Evolutionary conservation across 306 rosid species (phyloP).

Genomic region (Castanea mollissima): DNA sequence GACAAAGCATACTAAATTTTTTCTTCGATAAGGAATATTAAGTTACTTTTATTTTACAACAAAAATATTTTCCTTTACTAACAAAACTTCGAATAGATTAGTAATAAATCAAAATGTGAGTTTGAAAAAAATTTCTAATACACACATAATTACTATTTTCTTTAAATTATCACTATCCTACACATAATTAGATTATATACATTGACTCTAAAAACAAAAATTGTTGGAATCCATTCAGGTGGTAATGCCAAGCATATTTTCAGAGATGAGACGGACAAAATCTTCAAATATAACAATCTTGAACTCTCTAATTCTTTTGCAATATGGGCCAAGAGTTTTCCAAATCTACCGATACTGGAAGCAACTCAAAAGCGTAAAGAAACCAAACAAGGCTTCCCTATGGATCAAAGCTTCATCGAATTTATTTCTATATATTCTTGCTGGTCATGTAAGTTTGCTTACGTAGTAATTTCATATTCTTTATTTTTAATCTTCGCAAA

Average conservation of each 20-base stretch:
- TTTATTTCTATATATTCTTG: conserved; percentile 90
- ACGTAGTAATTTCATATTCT: not conserved
- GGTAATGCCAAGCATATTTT: conserved; percentile 60
- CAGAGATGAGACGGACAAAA: conserved; percentile 57
- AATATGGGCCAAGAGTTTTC: conserved; percentile 66
- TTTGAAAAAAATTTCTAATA: too few species aligned
- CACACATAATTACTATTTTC: too few species aligned
- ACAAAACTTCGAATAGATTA: too few species aligned
- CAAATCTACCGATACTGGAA: conserved; percentile 67
- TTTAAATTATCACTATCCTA: not conserved
- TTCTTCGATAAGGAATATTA: too few species aligned
- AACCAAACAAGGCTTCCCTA: conserved; percentile 46
- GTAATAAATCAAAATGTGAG: too few species aligned
- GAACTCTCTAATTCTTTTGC: conserved; percentile 70
- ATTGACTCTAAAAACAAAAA: conserved; percentile 4
- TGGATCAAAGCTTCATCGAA: conserved; percentile 86
- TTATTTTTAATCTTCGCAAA: not conserved
- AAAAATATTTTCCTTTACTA: too few species aligned
- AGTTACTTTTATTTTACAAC: too few species aligned
- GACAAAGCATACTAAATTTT: too few species aligned
- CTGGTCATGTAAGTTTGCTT: conserved; percentile 77
- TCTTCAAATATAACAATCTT: conserved; percentile 24
- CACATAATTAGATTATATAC: not conserved
- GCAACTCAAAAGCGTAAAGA: conserved; percentile 37
- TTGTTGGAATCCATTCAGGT: conserved; percentile 41